A percentile compares a stretch with the other conserved stretches of the same genome.
These are phyloP conservation scores for Botryotinia narcissicola DNA, from an alignment of 2,329 filamentous ascomycete species.

Conservation along the genomic window DNA sequence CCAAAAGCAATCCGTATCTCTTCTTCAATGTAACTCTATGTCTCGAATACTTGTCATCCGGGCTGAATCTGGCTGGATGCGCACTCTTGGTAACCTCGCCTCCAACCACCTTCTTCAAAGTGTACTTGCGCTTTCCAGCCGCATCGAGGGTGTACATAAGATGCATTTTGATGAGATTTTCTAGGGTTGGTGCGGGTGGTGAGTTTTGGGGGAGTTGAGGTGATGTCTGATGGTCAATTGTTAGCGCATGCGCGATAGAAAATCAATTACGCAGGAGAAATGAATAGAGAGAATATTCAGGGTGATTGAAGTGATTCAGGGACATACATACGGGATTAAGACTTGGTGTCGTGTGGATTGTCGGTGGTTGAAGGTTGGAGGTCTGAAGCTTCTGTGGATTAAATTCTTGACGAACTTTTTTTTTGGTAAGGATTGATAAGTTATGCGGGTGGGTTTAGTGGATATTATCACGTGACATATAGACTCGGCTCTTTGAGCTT, in stretches of 20 bases:
- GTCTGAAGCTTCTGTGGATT: constrained; percentile 11
- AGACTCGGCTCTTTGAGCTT: neutral
- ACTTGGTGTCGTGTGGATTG: neutral
- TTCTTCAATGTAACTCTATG: constrained; percentile 95
- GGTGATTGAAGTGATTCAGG: neutral
- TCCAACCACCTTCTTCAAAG: constrained; percentile 82
- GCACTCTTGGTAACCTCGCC: constrained; percentile 92
- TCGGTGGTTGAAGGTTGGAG: neutral
- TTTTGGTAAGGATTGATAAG: neutral
- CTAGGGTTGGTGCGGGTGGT: neutral
- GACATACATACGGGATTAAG: neutral
- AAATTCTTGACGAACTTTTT: constrained; percentile 18
- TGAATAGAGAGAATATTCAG: neutral
- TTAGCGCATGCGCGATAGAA: neutral
- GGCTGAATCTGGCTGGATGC: constrained; percentile 93
- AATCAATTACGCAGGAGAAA: neutral
- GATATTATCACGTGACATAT: neutral
- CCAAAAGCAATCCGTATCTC: constrained; percentile 83
- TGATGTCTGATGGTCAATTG: neutral
- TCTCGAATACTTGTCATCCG: constrained; percentile 97
- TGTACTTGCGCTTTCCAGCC: constrained; percentile 87
- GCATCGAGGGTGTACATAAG: constrained; percentile 83
- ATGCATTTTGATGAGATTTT: constrained; percentile 52
- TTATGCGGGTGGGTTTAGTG: neutral
- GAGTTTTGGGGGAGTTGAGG: neutral